phyloP scores from a whole-genome alignment of 2,329 filamentous ascomycete genomes.

The Penicillium decumbens region DNA sequence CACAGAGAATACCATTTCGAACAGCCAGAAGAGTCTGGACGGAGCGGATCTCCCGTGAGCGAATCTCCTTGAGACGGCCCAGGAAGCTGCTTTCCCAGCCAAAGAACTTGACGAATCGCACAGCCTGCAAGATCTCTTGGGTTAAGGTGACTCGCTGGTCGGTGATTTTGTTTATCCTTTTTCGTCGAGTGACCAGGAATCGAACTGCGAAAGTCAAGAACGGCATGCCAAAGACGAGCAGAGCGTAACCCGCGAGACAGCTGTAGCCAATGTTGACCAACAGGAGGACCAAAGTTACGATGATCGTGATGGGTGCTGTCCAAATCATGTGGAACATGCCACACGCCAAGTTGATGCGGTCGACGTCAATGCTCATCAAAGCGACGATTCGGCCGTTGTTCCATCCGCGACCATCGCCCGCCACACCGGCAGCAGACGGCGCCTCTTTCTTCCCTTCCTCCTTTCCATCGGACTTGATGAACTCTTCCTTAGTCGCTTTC shows the following conservation, averaged over 20 bases:
- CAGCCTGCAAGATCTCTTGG: slow-evolving; percentile 84
- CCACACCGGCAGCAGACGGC: slow-evolving; percentile 46
- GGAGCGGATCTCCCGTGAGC: slow-evolving; percentile 70
- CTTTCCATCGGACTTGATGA: slow-evolving; percentile 38
- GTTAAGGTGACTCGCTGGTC: slow-evolving; percentile 88
- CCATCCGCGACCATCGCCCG: slow-evolving; percentile 76
- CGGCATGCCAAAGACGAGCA: slow-evolving; percentile 74
- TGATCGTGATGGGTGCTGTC: slow-evolving; percentile 73
- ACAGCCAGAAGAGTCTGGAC: slow-evolving; percentile 80
- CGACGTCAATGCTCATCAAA: slow-evolving; percentile 91
- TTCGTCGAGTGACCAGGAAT: slow-evolving; percentile 68
- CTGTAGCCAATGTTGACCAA: slow-evolving; percentile 86
- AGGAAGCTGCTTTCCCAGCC: slow-evolving; percentile 91
- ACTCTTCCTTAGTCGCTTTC: slow-evolving; percentile 40
- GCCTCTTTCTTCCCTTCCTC: slow-evolving; percentile 32
- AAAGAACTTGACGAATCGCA: slow-evolving; percentile 94
- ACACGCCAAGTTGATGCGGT: slow-evolving; percentile 82
- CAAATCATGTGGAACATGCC: slow-evolving; percentile 89
- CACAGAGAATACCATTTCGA: slow-evolving; percentile 76
- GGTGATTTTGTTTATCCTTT: slow-evolving; percentile 84
- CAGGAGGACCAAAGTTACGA: slow-evolving; percentile 75
- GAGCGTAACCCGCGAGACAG: slow-evolving; percentile 78
- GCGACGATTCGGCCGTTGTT: slow-evolving; percentile 88
- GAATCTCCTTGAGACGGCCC: slow-evolving; percentile 66
- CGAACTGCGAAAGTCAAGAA: slow-evolving; percentile 72